Conservation (phyloP, 257 asterid species). For the Lycium ferocissimum region DNA sequence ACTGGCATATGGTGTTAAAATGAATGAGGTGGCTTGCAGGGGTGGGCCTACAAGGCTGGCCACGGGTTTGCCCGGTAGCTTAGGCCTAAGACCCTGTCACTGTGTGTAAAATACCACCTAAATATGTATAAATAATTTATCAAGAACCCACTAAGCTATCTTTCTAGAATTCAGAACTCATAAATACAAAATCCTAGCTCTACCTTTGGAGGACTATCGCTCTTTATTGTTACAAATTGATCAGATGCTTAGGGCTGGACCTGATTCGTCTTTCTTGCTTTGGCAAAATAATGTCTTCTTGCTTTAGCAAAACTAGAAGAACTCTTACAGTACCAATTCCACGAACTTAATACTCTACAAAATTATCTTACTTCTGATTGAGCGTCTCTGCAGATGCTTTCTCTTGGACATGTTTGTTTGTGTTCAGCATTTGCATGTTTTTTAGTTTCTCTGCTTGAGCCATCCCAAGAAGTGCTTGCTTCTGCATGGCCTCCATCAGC, state of each 20-base stretch:
- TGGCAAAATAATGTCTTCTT: background rate
- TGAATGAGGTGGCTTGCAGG: background rate
- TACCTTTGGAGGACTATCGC: background rate
- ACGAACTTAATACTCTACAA: background rate
- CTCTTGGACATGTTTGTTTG: conserved; percentile 45
- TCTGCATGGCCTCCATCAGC: conserved; percentile 70
- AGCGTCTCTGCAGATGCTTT: conserved; percentile 34
- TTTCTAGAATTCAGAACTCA: background rate
- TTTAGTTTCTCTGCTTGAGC: conserved; percentile 60
- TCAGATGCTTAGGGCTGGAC: background rate
- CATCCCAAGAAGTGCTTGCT: conserved; percentile 66
- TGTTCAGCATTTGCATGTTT: conserved; percentile 40
- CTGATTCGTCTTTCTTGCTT: background rate
- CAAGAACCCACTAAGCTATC: background rate
- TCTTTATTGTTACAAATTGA: conserved; percentile 17
- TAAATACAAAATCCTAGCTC: background rate
- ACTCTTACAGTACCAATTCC: conserved; percentile 5
- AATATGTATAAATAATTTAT: background rate
- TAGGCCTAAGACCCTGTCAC: background rate
- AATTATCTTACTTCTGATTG: conserved; percentile 46
- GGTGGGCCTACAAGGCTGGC: background rate
- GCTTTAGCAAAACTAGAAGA: background rate
- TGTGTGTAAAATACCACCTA: background rate
- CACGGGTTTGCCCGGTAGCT: background rate
- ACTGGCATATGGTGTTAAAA: background rate